Percentiles rank a stretch among this genome's conserved stretches.
These are phyloP conservation scores for Leccinum variicolor DNA, from an alignment of 768 basidiomycete species.

Conservation along the genomic window DNA sequence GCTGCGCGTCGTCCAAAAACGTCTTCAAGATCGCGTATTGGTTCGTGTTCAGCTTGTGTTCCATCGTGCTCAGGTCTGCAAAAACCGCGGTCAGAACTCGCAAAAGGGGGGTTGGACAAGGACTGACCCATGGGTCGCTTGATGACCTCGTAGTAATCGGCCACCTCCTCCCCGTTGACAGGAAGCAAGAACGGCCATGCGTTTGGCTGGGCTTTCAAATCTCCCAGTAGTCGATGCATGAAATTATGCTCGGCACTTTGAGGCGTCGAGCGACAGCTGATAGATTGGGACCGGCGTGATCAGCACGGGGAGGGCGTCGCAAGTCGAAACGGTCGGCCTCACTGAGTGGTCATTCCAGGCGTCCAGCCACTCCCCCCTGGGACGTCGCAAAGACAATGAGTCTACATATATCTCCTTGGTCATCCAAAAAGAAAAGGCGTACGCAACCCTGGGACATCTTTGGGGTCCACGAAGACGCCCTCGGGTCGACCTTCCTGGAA, in stretches of 20 bases:
- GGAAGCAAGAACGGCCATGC: constrained; percentile 89
- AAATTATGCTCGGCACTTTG: constrained; percentile 56
- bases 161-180: constrained; percentile 74
- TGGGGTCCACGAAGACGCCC: constrained; percentile 58
- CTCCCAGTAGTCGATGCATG: constrained; percentile 77
- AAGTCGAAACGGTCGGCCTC: constrained; percentile 25
- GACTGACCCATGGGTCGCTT: constrained; percentile 87
- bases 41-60: constrained; percentile 84
- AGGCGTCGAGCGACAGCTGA: constrained; percentile 39
- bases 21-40: constrained; percentile 72
- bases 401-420: background rate
- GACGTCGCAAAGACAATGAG: constrained; percentile 3
- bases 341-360: constrained; percentile 74
- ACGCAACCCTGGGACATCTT: constrained; percentile 87
- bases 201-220: constrained; percentile 71
- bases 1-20: constrained; percentile 75
- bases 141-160: constrained; percentile 89
- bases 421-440: constrained; percentile 26
- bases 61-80: constrained; percentile 83
- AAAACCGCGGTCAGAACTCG: background rate
- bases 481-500: constrained; percentile 61
- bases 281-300: background rate
- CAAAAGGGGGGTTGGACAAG: background rate
- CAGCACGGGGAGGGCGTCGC: background rate
- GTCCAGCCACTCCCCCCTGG: constrained; percentile 93